Evolutionary conservation across 768 basidiomycete genomes (phyloP), one percentile per base, ranked within the genome.

Genomic region (Hemileccinum rubropunctum): DNA sequence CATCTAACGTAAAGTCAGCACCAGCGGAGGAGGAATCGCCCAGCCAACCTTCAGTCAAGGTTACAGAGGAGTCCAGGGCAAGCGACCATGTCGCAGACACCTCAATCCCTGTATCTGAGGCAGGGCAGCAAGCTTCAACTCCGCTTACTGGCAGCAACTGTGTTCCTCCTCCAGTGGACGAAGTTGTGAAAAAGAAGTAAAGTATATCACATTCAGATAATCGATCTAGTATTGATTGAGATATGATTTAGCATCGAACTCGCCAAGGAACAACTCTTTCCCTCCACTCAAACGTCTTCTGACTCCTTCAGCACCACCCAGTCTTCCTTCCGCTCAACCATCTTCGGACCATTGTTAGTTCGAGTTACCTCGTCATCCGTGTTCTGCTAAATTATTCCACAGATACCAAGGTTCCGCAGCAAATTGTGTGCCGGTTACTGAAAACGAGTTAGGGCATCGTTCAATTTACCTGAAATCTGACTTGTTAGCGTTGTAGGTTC

Each of bases 321-420:
- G 4, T 58, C 62, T 8, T 81, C 78, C 68, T 77, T 70, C 50
- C 68, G 69, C 33, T 72, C 78, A n/a, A 85, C 84, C 1, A 86
- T 86, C 23, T 86, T 86, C 56, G 83, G 82, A 18, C 80, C 82
- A 45, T 61, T 84, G 84, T 84, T 47, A 57, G 83, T 71, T 50
- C 43, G 38, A 34, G 42, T 58, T 45, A 36, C 23, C 18, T 41
- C 34, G 5, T 42, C 28, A 26, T 37, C 1, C 42, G 12, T 12
- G 13, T 35, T 13, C 9, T 43, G 11, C 36, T 63, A 32, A 64
- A 46, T 14, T 34, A 39, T 15, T 20, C 27, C 9, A 10, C 37
- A 66, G 64, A 54, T 66, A 67, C 39, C 65, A 67, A 50, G 64
- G 64, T 3, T 33, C 40, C 15, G 42, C 54, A 9, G 34, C 42